Evolutionary conservation across 495 filamentous ascomycete species (phyloP).

Genomic region (Ramalina peruviana): DNA sequence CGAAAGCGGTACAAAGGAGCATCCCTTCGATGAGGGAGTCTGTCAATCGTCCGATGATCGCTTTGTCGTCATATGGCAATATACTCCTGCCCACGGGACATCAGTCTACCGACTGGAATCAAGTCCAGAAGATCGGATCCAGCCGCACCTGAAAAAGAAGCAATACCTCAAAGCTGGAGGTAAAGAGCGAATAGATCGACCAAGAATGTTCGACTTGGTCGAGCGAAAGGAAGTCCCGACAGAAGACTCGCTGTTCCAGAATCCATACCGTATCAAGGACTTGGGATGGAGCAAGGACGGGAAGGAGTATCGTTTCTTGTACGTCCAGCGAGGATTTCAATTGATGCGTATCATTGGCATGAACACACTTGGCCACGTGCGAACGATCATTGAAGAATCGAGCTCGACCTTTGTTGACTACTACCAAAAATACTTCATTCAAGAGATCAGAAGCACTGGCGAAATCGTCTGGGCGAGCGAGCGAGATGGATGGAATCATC

Average conservation of each 20-base stretch:
- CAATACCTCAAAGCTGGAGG: conserved; percentile 15
- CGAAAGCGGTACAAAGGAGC: conserved; percentile 2
- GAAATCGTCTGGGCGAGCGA: conserved; percentile 17
- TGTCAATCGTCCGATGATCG: conserved; percentile 17
- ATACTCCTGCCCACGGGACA: conserved; percentile 12
- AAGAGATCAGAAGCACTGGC: conserved; percentile 4
- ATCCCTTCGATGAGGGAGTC: conserved; percentile 3
- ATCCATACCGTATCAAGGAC: conserved; percentile 7
- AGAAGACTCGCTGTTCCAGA: conserved; percentile 10
- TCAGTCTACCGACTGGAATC: conserved; percentile 12
- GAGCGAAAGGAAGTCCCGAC: conserved; percentile 8
- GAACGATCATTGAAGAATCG: conserved; percentile 13
- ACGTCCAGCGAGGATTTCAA: conserved; percentile 14
- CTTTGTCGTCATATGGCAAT: conserved; percentile 10
- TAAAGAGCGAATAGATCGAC: conserved; percentile 6
- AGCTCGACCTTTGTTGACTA: conserved; percentile 17
- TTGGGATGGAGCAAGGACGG: conserved; percentile 11
- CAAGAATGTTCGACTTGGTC: conserved; percentile 10
- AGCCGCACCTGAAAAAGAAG: conserved; percentile 1
- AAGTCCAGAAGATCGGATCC: conserved; percentile 1
- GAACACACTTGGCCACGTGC: conserved; percentile 6
- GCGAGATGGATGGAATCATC: conserved; percentile 17
- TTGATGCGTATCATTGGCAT: conserved; percentile 12
- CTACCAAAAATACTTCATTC: conserved; percentile 7
- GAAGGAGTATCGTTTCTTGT: conserved; percentile 14